phyloP scores from a whole-genome alignment of 2,329 filamentous ascomycete genomes.

The Xylariaceae sp. region DNA sequence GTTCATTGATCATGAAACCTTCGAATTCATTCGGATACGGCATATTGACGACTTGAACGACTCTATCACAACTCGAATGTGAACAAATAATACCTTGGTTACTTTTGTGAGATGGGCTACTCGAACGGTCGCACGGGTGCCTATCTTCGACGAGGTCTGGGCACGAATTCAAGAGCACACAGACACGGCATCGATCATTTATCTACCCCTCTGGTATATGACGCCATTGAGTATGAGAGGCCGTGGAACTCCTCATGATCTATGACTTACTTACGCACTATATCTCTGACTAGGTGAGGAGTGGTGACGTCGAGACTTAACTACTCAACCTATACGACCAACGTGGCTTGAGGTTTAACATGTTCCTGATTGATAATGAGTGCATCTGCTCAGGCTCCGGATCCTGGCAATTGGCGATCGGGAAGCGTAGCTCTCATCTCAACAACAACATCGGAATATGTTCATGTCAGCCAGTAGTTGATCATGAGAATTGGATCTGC shows the following conservation, averaged over 20 bases:
- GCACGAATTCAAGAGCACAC: background rate
- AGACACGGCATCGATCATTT: background rate
- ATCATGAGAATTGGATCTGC: too few species aligned
- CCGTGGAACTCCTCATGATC: background rate
- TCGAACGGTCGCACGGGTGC: background rate
- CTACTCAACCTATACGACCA: background rate
- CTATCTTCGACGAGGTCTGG: background rate
- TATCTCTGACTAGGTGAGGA: background rate
- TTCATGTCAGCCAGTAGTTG: too few species aligned
- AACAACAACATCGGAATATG: too few species aligned
- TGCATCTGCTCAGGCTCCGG: background rate
- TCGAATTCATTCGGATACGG: conserved; percentile 31
- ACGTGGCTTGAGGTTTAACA: background rate
- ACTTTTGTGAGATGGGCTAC: too few species aligned
- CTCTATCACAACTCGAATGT: background rate
- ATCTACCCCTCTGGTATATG: conserved; percentile 1
- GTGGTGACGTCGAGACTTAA: conserved; percentile 8
- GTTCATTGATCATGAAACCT: conserved; percentile 32
- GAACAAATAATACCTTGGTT: background rate
- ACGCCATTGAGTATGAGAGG: conserved; percentile 8
- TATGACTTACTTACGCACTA: background rate
- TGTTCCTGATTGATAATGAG: background rate
- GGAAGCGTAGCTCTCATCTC: background rate
- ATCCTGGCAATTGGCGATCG: background rate
- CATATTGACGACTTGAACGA: conserved; percentile 19